Conservation (phyloP, 1,284 basidiomycete genomes). For the Ceratobasidium sp. region DNA sequence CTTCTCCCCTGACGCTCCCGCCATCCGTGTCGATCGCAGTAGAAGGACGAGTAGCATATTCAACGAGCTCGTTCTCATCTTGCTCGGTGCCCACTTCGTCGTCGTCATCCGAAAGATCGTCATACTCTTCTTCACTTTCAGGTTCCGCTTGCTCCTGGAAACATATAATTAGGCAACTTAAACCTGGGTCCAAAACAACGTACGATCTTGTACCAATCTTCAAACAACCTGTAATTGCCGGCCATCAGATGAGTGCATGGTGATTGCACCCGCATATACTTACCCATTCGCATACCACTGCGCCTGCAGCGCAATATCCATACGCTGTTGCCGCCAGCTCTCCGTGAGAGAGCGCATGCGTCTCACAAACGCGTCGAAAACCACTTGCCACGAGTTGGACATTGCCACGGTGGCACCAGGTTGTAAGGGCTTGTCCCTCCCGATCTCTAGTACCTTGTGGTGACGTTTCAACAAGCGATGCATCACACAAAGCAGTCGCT, state of each 20-base stretch:
- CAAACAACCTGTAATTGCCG: neutral
- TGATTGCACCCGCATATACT: neutral
- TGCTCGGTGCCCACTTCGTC: conserved; percentile 16
- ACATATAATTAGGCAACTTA: neutral
- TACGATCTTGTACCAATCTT: conserved; percentile 27
- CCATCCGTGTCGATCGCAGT: neutral
- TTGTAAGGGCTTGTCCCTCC: conserved; percentile 17
- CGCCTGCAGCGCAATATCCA: conserved; percentile 10
- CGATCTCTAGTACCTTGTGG: conserved; percentile 7
- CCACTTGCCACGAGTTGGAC: conserved; percentile 21
- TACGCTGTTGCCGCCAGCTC: conserved; percentile 28
- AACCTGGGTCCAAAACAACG: neutral
- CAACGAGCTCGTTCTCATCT: conserved; percentile 34
- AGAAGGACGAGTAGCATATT: conserved; percentile 38
- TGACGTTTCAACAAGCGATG: conserved; percentile 24
- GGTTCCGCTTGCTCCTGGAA: conserved; percentile 5
- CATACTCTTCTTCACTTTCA: conserved; percentile 19
- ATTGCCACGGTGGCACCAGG: conserved; percentile 1
- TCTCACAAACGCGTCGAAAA: conserved; percentile 28
- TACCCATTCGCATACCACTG: conserved; percentile 32
- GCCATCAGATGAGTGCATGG: neutral
- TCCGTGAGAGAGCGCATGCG: conserved; percentile 22
- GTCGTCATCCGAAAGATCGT: conserved; percentile 15
- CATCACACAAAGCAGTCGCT: conserved; percentile 28
- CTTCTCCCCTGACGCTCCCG: neutral